A percentile compares a stretch with the other conserved stretches of the same genome.
Evolutionary conservation across 768 basidiomycete species (phyloP).

Genomic region (Kwoniella dejecticola): DNA sequence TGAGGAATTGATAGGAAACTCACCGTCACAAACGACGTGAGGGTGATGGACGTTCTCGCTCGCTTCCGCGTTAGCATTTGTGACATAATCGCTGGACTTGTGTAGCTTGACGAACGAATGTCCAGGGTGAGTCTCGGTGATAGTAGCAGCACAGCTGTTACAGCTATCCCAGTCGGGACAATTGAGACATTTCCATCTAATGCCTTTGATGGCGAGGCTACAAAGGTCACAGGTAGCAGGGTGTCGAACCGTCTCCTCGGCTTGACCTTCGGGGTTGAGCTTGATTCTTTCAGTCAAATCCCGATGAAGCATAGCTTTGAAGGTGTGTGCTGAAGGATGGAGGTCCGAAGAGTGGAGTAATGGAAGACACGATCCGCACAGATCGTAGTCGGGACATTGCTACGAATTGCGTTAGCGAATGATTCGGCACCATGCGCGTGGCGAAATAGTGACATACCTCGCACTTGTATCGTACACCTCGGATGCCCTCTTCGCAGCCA

Average conservation of each 20-base stretch:
- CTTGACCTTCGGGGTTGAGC: slow-evolving; percentile 16
- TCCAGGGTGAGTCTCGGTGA: slow-evolving; percentile 40
- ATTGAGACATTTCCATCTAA: slow-evolving; percentile 52
- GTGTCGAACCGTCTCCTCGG: slow-evolving; percentile 27
- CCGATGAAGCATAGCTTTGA: slow-evolving; percentile 50
- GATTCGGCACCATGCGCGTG: not conserved
- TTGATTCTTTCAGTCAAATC: slow-evolving; percentile 46
- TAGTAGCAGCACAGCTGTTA: slow-evolving; percentile 32
- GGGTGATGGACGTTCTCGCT: slow-evolving; percentile 33
- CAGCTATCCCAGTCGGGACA: slow-evolving; percentile 56
- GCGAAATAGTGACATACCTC: slow-evolving; percentile 28
- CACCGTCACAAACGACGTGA: slow-evolving; percentile 48
- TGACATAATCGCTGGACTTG: slow-evolving; percentile 40
- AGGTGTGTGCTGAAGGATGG: slow-evolving; percentile 46
- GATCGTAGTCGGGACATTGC: slow-evolving; percentile 51
- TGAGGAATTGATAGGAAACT: not conserved
- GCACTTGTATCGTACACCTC: slow-evolving; percentile 53
- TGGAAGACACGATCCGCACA: slow-evolving; percentile 52
- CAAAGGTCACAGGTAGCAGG: slow-evolving; percentile 49
- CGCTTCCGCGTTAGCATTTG: slow-evolving; percentile 6
- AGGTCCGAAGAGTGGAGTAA: slow-evolving; percentile 42
- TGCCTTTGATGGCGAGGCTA: slow-evolving; percentile 43
- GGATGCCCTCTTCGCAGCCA: slow-evolving; percentile 40
- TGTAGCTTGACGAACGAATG: slow-evolving; percentile 50
- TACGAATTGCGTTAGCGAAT: slow-evolving; percentile 1